Conservation (phyloP, 768 basidiomycete species). For the Coprinellus micaceus region DNA sequence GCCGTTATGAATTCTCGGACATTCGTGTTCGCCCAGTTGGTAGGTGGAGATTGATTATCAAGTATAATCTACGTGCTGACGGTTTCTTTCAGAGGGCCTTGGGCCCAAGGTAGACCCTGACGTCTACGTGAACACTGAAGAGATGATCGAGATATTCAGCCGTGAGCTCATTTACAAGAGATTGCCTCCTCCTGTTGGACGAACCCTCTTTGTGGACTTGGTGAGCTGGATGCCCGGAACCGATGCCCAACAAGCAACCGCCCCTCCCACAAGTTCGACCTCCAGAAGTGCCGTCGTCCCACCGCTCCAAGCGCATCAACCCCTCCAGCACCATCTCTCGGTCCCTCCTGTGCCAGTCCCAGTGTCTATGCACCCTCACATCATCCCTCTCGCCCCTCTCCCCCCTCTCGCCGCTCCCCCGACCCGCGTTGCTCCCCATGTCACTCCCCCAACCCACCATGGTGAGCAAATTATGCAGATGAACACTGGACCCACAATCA, state of each 20-base stretch:
- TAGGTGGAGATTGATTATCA: slow-evolving; percentile 27
- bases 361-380: too few species aligned
- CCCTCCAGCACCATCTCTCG: background rate
- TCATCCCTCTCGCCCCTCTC: too few species aligned
- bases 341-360: too few species aligned
- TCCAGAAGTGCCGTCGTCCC: background rate
- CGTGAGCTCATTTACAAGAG: slow-evolving; percentile 69
- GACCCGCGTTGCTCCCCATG: background rate
- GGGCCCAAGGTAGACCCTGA: slow-evolving; percentile 43
- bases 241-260: slow-evolving; percentile 28
- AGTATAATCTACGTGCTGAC: too few species aligned
- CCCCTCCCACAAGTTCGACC: slow-evolving; percentile 2
- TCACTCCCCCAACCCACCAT: slow-evolving; percentile 7
- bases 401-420: too few species aligned
- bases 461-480: slow-evolving; percentile 11
- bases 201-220: slow-evolving; percentile 73
- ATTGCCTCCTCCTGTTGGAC: slow-evolving; percentile 57
- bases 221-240: slow-evolving; percentile 55
- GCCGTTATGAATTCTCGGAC: slow-evolving; percentile 68
- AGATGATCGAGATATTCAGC: slow-evolving; percentile 73
- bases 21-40: slow-evolving; percentile 60
- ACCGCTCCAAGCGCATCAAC: background rate
- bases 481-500: slow-evolving; percentile 4
- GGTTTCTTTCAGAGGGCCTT: slow-evolving; percentile 15
- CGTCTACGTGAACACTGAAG: slow-evolving; percentile 65